phyloP scores from a whole-genome alignment of 2,329 filamentous ascomycete genomes.

The Neofusicoccum parvum region DNA sequence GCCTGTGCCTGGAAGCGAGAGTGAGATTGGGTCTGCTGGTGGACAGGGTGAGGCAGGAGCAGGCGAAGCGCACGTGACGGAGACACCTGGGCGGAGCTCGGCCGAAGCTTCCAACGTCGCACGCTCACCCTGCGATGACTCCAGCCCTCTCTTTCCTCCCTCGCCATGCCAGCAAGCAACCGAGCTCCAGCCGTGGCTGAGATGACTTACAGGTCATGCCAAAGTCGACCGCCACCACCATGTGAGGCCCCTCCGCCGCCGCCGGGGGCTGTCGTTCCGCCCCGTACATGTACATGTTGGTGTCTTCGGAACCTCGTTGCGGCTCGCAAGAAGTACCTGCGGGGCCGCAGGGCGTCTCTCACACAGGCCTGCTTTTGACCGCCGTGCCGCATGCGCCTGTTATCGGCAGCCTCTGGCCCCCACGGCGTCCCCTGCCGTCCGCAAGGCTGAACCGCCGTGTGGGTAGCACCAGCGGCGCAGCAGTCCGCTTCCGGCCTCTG shows the following conservation, averaged over 20 bases:
- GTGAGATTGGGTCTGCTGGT: background rate
- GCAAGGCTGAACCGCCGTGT: background rate
- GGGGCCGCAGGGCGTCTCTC: background rate
- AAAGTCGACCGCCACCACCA: constrained; percentile 38
- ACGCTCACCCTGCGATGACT: background rate
- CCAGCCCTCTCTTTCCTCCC: background rate
- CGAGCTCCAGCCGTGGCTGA: background rate
- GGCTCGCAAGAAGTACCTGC: constrained; percentile 3
- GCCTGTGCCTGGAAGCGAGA: constrained; percentile 32
- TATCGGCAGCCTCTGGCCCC: background rate
- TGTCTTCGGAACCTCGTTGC: background rate
- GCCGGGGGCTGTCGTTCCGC: constrained; percentile 21
- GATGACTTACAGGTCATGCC: constrained; percentile 41
- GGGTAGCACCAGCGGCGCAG: background rate
- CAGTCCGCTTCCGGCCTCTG: background rate
- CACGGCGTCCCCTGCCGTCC: background rate
- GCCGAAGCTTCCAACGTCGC: constrained; percentile 21
- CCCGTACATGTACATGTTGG: background rate
- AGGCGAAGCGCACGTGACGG: background rate
- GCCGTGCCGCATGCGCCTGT: constrained; percentile 27
- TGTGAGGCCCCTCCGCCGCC: constrained; percentile 31
- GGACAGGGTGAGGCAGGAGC: background rate
- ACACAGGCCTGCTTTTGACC: constrained; percentile 22
- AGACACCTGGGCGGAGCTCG: background rate
- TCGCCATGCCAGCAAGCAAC: background rate